Conservation (phyloP, 805 yeast species). For the Cyberlindnera americana region DNA sequence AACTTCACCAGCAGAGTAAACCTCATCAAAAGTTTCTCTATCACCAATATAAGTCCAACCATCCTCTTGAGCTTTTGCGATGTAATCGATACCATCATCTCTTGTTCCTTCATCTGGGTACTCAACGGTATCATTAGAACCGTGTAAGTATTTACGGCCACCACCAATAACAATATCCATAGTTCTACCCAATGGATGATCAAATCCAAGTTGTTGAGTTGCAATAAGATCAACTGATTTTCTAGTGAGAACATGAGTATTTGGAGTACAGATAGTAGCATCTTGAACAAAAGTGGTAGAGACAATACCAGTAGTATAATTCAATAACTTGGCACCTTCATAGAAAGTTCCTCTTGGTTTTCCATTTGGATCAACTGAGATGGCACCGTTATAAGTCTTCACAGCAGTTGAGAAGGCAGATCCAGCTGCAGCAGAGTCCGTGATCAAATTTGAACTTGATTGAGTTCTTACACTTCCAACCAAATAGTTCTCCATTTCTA, state of each 20-base stretch:
- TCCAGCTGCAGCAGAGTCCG: constrained; percentile 97
- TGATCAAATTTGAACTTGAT: constrained; percentile 68
- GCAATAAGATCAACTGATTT: constrained; percentile 80
- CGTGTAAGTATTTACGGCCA: constrained; percentile 80
- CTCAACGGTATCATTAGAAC: constrained; percentile 32
- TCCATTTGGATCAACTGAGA: constrained; percentile 70
- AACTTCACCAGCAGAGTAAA: constrained; percentile 49
- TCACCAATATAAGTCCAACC: constrained; percentile 69
- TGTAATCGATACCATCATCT: constrained; percentile 61
- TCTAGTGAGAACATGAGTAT: constrained; percentile 72
- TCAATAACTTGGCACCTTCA: constrained; percentile 80
- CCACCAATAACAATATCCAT: constrained; percentile 89
- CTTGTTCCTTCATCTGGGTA: constrained; percentile 52
- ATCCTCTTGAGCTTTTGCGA: constrained; percentile 52
- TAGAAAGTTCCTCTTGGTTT: constrained; percentile 79
- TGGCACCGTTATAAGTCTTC: constrained; percentile 87
- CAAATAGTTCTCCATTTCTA: constrained; percentile 61
- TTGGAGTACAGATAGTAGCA: constrained; percentile 90
- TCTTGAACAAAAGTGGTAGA: constrained; percentile 90
- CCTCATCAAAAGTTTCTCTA: constrained; percentile 51
- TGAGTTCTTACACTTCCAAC: constrained; percentile 86
- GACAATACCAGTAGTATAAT: constrained; percentile 82
- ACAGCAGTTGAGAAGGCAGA: constrained; percentile 83
- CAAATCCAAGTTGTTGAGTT: constrained; percentile 71
- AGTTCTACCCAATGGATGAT: constrained; percentile 69